phyloP scores from a whole-genome alignment of 2,329 filamentous ascomycete genomes.

The Neocucurbitaria cava region DNA sequence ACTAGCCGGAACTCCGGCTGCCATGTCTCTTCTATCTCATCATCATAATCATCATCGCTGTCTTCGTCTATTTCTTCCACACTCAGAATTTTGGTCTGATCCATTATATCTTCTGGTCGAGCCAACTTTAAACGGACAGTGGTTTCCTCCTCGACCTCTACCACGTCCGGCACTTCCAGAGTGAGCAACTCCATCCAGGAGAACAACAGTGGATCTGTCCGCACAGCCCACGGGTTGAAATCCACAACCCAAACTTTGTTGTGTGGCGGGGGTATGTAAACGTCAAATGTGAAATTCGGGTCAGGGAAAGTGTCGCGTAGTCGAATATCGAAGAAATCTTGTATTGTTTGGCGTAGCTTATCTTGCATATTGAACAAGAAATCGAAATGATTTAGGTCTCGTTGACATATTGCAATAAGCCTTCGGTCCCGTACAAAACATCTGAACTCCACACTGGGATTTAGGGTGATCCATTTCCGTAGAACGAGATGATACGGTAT shows the following conservation, averaged over 20 bases:
- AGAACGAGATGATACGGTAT: constrained; percentile 84
- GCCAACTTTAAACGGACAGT: constrained; percentile 39
- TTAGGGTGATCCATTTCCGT: constrained; percentile 85
- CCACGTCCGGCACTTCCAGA: constrained; percentile 63
- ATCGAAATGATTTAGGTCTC: constrained; percentile 88
- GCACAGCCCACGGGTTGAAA: constrained; percentile 90
- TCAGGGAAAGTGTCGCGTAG: constrained; percentile 83
- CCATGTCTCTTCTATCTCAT: constrained; percentile 64
- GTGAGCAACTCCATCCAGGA: constrained; percentile 86
- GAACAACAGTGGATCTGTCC: constrained; percentile 89
- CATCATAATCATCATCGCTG: constrained; percentile 55
- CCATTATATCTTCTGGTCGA: constrained; percentile 7
- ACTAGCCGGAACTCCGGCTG: constrained; percentile 83
- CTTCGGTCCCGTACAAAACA: constrained; percentile 88
- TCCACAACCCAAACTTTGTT: constrained; percentile 86
- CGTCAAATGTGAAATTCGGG: constrained; percentile 84
- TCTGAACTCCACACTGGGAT: constrained; percentile 91
- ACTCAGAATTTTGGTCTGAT: constrained; percentile 1
- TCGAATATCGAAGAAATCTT: constrained; percentile 77
- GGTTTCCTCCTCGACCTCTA: constrained; percentile 11
- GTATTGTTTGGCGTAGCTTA: constrained; percentile 71
- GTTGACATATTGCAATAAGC: constrained; percentile 83
- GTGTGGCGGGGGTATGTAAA: constrained; percentile 82
- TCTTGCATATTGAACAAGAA: constrained; percentile 76
- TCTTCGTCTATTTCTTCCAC: constrained; percentile 20